Evolutionary conservation across 805 yeast genomes (phyloP).

Genomic region (Hanseniaspora pseudoguilliermondii): DNA sequence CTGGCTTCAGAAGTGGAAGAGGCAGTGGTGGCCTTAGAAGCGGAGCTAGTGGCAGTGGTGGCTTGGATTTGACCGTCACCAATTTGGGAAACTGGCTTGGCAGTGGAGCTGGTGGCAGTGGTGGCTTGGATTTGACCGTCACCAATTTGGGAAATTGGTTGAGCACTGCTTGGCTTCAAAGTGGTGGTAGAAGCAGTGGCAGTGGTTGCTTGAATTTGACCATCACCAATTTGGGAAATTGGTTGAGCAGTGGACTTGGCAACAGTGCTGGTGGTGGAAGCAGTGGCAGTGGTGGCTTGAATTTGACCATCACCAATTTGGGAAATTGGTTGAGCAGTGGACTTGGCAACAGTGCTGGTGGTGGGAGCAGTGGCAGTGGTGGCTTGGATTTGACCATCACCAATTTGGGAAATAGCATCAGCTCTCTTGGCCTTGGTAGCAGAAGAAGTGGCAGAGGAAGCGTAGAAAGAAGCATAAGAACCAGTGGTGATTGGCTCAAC

Average conservation of each 20-base stretch:
- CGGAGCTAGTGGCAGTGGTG: conserved; percentile 21
- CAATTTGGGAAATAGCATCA: conserved; percentile 34
- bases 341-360: conserved; percentile 18
- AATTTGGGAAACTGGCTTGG: conserved; percentile 32
- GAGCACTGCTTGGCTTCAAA: conserved; percentile 22
- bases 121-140: conserved; percentile 34
- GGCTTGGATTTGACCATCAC: conserved; percentile 37
- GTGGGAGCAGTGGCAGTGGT: conserved; percentile 18
- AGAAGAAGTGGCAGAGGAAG: conserved; percentile 27
- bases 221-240: conserved; percentile 33
- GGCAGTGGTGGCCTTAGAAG: conserved; percentile 17
- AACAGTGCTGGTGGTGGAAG: conserved; percentile 19
- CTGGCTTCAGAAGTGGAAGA: conserved; percentile 16
- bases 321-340: conserved; percentile 23
- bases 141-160: conserved; percentile 29
- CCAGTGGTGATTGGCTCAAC: conserved; percentile 37
- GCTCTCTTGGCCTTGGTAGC: conserved; percentile 30
- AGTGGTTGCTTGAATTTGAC: conserved; percentile 40
- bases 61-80: conserved; percentile 39
- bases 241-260: conserved; percentile 23
- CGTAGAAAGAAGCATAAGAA: conserved; percentile 17
- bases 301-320: conserved; percentile 45
- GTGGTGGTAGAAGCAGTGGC: conserved; percentile 26
- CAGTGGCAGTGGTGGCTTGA: conserved; percentile 25
- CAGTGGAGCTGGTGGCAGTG: conserved; percentile 22